phyloP scores from a whole-genome alignment of 257 asterid species.

The Nicotiana obtusifolia region DNA sequence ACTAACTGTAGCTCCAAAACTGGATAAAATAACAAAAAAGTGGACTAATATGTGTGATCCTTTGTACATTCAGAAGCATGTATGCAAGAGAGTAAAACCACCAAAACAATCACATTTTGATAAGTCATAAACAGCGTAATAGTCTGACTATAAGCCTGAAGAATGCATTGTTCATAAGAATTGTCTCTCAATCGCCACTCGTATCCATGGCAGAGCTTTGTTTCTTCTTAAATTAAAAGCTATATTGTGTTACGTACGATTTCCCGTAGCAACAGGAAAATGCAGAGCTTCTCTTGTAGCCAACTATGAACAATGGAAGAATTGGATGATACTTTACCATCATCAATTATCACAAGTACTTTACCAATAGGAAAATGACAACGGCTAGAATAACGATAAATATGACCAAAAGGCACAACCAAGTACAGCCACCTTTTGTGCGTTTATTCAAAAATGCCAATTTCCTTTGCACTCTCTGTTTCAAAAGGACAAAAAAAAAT shows the following conservation, averaged over 20 bases:
- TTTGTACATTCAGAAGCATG: no score
- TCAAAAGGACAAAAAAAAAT: not conserved
- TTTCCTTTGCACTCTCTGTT: constrained; percentile 15
- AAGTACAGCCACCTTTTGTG: constrained; percentile 19
- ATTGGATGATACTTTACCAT: not conserved
- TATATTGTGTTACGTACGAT: not conserved
- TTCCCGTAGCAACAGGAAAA: not conserved
- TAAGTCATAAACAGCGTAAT: no score
- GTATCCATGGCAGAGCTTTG: not conserved
- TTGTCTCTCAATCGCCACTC: not conserved
- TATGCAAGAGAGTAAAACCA: no score
- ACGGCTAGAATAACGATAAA: constrained; percentile 11
- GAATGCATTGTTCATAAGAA: not conserved
- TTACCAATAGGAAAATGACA: constrained; percentile 4
- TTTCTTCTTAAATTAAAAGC: not conserved
- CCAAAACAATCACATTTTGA: no score
- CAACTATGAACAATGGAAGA: not conserved
- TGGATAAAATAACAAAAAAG: no score
- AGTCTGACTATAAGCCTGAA: not conserved
- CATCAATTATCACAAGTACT: constrained; percentile 4
- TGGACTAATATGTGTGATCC: no score
- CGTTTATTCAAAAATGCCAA: constrained; percentile 18
- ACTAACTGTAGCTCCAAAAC: no score
- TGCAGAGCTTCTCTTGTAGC: not conserved
- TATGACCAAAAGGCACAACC: constrained; percentile 18